Evolutionary conservation across 2,329 filamentous ascomycete species (phyloP), one percentile per base, ranked within the genome.

Genomic region (Pyricularia sp.): DNA sequence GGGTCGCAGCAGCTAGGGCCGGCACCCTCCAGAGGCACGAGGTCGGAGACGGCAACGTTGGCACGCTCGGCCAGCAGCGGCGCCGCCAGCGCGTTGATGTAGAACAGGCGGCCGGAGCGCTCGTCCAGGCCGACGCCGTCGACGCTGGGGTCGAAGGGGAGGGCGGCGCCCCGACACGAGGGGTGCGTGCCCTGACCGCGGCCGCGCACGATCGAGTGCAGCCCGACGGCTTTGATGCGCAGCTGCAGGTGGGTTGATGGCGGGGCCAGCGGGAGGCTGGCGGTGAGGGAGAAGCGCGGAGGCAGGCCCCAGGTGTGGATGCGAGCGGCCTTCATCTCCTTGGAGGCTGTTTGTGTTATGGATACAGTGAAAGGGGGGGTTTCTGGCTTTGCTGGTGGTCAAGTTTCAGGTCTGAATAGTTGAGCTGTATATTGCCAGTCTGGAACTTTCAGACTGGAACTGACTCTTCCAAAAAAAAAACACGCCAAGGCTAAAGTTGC

Each of bases 171-270:
- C 36, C 36, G 36, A 42, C 36, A 42, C 26, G 81, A 81, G 77
- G 86, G 88, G 76, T 88, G 86, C 23, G 75, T 78, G 1, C 86
- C 86, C 1, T 80, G 71, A 25, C 85, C 86, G 36, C 85, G 82
- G 58, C 79, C 78, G 66, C 83, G 82, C 63, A 88, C 86, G 4
- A 88, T 76, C 17, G 81, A 79, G 74, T 87, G 85, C n/a, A 86
- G 77, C 30, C 84, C 85, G 2, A 81, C 74, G 17, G 84, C 84
- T 65, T 85, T 72, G 70, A 88, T 79, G 71, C 81, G 83, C 76
- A 88, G 78, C 68, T 83, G 83, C 63, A 85, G 72, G 69, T 74
- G 70, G 25, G 50, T 61, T 4, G 66, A 55, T 4, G 28, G 36
- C 2, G 71, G 69, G 5, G 69, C 66, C 9, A 69, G 69, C 23